phyloP scores from a whole-genome alignment of 768 basidiomycete species.

The Coprinellus micaceus region DNA sequence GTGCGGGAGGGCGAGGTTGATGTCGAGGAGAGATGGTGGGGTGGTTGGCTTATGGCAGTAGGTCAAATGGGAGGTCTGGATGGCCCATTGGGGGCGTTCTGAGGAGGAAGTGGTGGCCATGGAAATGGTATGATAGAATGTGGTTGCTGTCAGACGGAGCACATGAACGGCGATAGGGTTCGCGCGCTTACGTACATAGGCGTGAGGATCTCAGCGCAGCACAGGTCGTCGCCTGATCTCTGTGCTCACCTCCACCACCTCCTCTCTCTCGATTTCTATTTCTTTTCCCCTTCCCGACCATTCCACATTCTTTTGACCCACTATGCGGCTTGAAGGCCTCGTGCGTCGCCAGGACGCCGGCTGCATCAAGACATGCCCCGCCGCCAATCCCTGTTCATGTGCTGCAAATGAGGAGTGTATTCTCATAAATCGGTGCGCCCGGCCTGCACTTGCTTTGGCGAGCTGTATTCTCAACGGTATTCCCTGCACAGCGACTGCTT shows the following conservation, averaged over 20 bases:
- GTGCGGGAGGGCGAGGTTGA: slow-evolving; percentile 61
- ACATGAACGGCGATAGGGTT: not conserved
- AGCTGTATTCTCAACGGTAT: slow-evolving; percentile 7
- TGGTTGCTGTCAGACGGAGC: not conserved
- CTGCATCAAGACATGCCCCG: slow-evolving; percentile 49
- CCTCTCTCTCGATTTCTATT: slow-evolving; percentile 13
- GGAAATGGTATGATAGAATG: not conserved
- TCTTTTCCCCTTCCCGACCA: slow-evolving; percentile 16
- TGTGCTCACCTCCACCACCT: slow-evolving; percentile 11
- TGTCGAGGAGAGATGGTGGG: slow-evolving; percentile 55
- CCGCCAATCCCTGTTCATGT: slow-evolving; percentile 54
- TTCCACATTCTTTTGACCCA: slow-evolving; percentile 31
- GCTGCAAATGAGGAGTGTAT: slow-evolving; percentile 52
- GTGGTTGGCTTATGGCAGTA: slow-evolving; percentile 47
- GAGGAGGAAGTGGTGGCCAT: not conserved
- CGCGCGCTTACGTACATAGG: too few species aligned
- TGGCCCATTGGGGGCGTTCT: slow-evolving; percentile 18
- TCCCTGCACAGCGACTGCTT: slow-evolving; percentile 49
- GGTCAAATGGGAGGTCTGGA: slow-evolving; percentile 50
- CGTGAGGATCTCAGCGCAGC: too few species aligned
- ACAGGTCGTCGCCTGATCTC: slow-evolving; percentile 14
- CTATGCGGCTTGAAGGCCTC: slow-evolving; percentile 37
- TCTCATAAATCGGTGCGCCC: slow-evolving; percentile 53
- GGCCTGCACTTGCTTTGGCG: not conserved
- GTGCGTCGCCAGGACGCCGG: slow-evolving; percentile 32